phyloP scores from a whole-genome alignment of 2,329 filamentous ascomycete genomes.

The Proliferodiscus dingleyae region DNA sequence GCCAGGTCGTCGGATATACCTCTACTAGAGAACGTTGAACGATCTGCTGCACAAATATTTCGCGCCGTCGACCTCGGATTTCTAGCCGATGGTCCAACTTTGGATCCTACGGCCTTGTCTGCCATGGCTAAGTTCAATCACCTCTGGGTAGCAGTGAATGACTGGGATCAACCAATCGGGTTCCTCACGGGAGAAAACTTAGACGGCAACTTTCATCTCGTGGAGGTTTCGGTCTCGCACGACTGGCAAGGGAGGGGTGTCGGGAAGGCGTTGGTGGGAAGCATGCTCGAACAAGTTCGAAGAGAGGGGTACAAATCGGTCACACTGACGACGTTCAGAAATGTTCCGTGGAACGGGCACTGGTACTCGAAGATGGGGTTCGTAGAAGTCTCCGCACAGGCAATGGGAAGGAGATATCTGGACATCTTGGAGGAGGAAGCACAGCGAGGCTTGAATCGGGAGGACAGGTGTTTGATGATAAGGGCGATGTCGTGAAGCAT shows the following conservation, averaged over 20 bases:
- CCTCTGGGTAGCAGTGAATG: conserved; percentile 28
- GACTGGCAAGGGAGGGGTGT: conserved; percentile 28
- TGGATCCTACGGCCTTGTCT: conserved; percentile 19
- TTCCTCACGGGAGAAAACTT: conserved; percentile 26
- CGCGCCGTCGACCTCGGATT: conserved; percentile 21
- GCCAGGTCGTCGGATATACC: conserved; percentile 26
- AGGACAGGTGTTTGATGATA: conserved; percentile 26
- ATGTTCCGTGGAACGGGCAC: conserved; percentile 28
- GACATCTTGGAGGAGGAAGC: conserved; percentile 24
- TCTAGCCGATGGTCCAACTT: conserved; percentile 20
- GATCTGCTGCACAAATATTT: conserved; percentile 28
- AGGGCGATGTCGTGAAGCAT: conserved; percentile 16
- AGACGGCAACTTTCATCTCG: conserved; percentile 28
- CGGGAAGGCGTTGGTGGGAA: conserved; percentile 26
- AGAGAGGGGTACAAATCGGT: conserved; percentile 24
- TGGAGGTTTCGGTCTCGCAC: conserved; percentile 27
- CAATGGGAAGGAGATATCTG: conserved; percentile 23
- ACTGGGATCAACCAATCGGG: conserved; percentile 26
- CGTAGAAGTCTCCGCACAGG: conserved; percentile 20
- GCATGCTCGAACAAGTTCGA: conserved; percentile 25
- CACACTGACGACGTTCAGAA: conserved; percentile 28
- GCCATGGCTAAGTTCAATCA: conserved; percentile 22
- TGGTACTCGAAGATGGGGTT: conserved; percentile 29
- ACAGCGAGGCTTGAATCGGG: conserved; percentile 22
- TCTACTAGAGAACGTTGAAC: conserved; percentile 26